Conservation (phyloP, 2,329 filamentous ascomycete species). For the Thelonectria olida region DNA sequence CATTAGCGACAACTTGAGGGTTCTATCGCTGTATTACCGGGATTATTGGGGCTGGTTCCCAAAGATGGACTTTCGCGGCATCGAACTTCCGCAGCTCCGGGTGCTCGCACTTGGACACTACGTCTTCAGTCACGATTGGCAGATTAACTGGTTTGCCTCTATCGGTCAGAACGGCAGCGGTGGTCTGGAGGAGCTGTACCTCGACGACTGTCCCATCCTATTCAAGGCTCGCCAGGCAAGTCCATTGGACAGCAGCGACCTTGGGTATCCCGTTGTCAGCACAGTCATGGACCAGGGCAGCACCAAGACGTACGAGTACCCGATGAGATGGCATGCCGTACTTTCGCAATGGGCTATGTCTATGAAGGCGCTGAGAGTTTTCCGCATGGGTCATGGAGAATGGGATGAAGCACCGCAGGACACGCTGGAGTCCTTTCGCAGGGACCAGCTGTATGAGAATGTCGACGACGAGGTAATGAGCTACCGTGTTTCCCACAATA, state of each 20-base stretch:
- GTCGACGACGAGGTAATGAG: too few species aligned
- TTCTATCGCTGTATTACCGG: conserved; percentile 50
- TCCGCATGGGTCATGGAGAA: neutral
- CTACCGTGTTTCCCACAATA: too few species aligned
- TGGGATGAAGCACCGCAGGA: neutral
- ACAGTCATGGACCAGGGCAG: fast-evolving
- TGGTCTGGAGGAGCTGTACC: conserved; percentile 49
- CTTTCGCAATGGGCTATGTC: conserved; percentile 15
- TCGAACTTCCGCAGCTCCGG: conserved; percentile 49
- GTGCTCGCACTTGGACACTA: conserved; percentile 52
- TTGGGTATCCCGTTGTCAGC: conserved; percentile 5
- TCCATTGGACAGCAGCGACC: neutral
- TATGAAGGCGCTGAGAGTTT: conserved; percentile 20
- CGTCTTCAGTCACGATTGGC: conserved; percentile 54
- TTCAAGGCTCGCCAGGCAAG: neutral
- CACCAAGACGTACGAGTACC: neutral
- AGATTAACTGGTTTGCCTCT: conserved; percentile 56
- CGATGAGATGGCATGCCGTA: conserved; percentile 23
- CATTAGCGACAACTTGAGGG: conserved; percentile 36
- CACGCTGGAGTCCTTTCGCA: neutral
- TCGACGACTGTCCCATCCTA: conserved; percentile 54
- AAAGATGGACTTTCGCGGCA: conserved; percentile 44
- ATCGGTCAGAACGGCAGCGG: conserved; percentile 37
- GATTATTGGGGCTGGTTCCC: conserved; percentile 53
- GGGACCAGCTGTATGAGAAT: too few species aligned